Evolutionary conservation across 2,329 filamentous ascomycete genomes (phyloP), one percentile per base, ranked within the genome.

Genomic region (Cytospora chrysosperma): DNA sequence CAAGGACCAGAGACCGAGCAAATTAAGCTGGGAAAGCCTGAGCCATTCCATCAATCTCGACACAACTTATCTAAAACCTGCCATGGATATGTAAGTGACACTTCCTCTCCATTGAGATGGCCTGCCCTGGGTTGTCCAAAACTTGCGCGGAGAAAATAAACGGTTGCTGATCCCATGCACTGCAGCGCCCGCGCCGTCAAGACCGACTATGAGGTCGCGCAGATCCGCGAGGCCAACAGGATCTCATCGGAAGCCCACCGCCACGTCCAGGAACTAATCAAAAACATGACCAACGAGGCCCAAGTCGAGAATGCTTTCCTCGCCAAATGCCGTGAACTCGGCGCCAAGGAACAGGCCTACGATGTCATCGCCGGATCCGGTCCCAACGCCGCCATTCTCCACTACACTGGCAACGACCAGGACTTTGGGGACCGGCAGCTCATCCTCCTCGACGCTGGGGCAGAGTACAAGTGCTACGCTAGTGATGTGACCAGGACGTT

Each of bases 401-500:
- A 99, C 76, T 99, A 99, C 75, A 84, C 85, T 51, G 85, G 84
- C 59, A 98, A 99, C 73, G 83, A 96, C 70, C 84, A 90, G 69
- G 77, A 87, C 1, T 83, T 98, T 21, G 77, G 78, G 3, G 86
- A 88, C 28, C 84, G 88, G 63, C 86, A 93, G 71, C 82, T 93
- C 32, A 79, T 98, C 34, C 88, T 96, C 24, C 80, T 99, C 5
- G 94, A 99, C 73, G 93, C 94, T 1, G 93, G 92, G 2, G 90
- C 88, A 68, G 94, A 98, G 75, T 96, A 88, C 76, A 78, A 87
- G 56, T 88, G 90, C 69, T 98, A 99, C 74, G 92, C 92, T 32
- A 91, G 90, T 63, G 94, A 98, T 75, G 87, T 98, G 30, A 98
- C 95, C 0, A 86, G 94, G 43, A 95, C 93, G 0, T 87, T 97